A percentile compares a stretch with the other conserved stretches of the same genome.
These are phyloP conservation scores for Colletotrichum coccodes DNA, from an alignment of 2,329 filamentous ascomycete species.

Conservation along the genomic window DNA sequence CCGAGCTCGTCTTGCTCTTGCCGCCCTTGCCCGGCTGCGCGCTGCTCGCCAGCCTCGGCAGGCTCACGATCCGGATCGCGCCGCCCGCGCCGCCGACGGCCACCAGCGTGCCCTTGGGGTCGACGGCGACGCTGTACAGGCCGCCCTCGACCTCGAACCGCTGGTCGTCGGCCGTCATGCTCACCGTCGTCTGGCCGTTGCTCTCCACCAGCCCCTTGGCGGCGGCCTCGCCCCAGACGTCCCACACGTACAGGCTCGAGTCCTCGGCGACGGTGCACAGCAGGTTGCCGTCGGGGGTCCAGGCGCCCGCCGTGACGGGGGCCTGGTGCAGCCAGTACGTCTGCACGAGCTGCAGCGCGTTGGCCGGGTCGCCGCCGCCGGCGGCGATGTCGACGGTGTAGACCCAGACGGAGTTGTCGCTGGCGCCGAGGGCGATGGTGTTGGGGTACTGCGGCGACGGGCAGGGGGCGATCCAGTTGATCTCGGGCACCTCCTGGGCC, in stretches of 20 bases:
- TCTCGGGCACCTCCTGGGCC: slow-evolving; percentile 90
- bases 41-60: slow-evolving; percentile 70
- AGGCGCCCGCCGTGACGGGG: slow-evolving; percentile 87
- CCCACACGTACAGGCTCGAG: slow-evolving; percentile 89
- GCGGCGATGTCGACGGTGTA: slow-evolving; percentile 81
- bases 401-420: slow-evolving; percentile 94
- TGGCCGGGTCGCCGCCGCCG: slow-evolving; percentile 60
- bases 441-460: slow-evolving; percentile 79
- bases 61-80: slow-evolving; percentile 83
- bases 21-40: slow-evolving; percentile 37
- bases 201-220: slow-evolving; percentile 61
- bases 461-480: slow-evolving; percentile 88
- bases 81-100: slow-evolving; percentile 91
- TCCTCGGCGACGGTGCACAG: slow-evolving; percentile 92
- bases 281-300: slow-evolving; percentile 88
- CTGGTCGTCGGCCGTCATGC: slow-evolving; percentile 83
- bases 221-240: slow-evolving; percentile 84
- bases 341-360: slow-evolving; percentile 80
- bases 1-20: slow-evolving; percentile 46
- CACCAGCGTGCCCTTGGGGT: slow-evolving; percentile 81
- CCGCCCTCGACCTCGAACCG: slow-evolving; percentile 93
- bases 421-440: slow-evolving; percentile 86
- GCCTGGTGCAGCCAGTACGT: slow-evolving; percentile 92
- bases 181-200: slow-evolving; percentile 75
- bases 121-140: slow-evolving; percentile 86